Base-by-base conservation (phyloP, 768 basidiomycete species). In the Glaciozyma martinii region DNA sequence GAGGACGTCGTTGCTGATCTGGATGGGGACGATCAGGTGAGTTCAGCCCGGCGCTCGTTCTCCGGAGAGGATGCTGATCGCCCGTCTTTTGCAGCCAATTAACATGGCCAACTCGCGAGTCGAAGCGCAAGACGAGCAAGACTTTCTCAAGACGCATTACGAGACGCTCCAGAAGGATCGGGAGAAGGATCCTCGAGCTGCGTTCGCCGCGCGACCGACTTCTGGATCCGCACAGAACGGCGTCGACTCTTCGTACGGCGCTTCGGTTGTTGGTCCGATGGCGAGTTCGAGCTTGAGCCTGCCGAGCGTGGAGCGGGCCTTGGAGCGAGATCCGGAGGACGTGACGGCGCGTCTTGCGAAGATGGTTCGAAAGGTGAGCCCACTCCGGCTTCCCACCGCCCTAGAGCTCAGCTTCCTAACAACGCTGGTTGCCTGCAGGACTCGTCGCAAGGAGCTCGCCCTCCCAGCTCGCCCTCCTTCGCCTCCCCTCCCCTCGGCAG, bases 241-340 rank as follows among this genome's bases (percentile, higher is more conserved):
- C 32, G 10, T 44, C 55, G 40, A 58, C 44, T 33, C 9, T 15
- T 18, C 37, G 49, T 25, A 53, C 25, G 46, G 62, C 9, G 71
- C 73, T 0, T 90, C 93, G 32, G 84, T 95, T 55, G 94, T 99
- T 16, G 94, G 94, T 1, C 94, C 94, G 0, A 83, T 99, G 77
- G 88, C 88, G 60, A 88, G 86, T 75, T 87, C 86, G 71, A 88
- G 86, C 64, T 86, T 93, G 78, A 87, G 78, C 73, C 78, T 97
- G 57, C 92, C 93, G 2, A 86, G 81, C 62, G 94, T 97, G 44
- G 91, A 92, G 76, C 85, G 85, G 59, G 91, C 89, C 1, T 55
- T 73, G 16, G 70, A 69, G 18, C 50, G 70, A 12, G 72, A 67
- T 46, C 53, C 25, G 5, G 55, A 62, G 15, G 59, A 37, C 56